These are phyloP conservation scores for Dittrichia graveolens DNA, from an alignment of 129 eudicot species.

Conservation along the genomic window DNA sequence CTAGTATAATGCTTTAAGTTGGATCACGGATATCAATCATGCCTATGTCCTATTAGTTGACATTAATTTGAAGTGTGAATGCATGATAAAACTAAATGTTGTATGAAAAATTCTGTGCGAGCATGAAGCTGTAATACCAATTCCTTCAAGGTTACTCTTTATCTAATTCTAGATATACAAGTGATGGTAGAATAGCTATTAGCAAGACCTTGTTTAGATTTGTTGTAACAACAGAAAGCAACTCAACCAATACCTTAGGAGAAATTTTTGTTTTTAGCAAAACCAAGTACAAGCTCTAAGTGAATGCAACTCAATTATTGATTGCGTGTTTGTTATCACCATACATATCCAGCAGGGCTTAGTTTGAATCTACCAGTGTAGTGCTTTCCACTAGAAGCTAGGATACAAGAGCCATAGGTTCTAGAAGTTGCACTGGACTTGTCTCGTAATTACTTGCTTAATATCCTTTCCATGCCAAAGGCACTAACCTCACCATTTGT, in stretches of 20 bases:
- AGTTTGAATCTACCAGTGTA: background rate
- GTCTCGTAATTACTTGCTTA: background rate
- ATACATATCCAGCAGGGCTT: background rate
- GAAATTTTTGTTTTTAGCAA: background rate
- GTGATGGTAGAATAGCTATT: background rate
- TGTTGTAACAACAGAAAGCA: background rate
- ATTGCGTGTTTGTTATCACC: background rate
- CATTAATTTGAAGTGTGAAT: background rate
- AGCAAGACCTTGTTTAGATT: background rate
- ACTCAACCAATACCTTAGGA: background rate
- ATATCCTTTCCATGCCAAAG: constrained; percentile 6
- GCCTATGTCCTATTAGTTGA: background rate
- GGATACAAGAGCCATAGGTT: constrained; percentile 9
- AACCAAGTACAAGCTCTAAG: background rate
- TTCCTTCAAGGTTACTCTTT: background rate
- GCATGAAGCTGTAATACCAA: background rate
- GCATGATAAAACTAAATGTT: background rate
- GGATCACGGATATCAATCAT: background rate
- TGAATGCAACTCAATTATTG: background rate
- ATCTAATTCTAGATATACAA: background rate
- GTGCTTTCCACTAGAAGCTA: background rate
- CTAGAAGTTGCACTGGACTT: constrained; percentile 4
- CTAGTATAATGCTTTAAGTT: too few relatives aligned
- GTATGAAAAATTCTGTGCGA: background rate
- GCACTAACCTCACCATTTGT: background rate